phyloP scores from a whole-genome alignment of 257 asterid genomes.

The Solanum ossicruentum region DNA sequence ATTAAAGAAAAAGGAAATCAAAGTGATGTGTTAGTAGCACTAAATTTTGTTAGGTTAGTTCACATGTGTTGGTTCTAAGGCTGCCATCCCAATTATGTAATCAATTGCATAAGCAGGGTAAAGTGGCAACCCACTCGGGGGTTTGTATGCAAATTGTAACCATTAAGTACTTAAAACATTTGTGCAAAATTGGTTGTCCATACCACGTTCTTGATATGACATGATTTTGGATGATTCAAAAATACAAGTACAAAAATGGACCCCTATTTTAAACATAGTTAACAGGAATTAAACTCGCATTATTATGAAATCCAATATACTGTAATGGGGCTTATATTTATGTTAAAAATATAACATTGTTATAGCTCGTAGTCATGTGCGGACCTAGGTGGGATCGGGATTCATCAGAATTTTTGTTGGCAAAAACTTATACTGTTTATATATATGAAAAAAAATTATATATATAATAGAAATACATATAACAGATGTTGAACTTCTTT shows the following conservation, averaged over 20 bases:
- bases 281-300: neutral
- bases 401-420: too few species aligned
- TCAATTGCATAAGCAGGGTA: neutral
- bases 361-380: neutral
- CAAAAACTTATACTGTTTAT: neutral
- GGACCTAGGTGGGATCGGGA: neutral
- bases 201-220: neutral
- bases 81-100: neutral
- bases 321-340: neutral
- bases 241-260: neutral
- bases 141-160: neutral
- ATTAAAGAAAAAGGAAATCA: neutral
- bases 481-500: too few species aligned
- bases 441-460: neutral
- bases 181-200: neutral
- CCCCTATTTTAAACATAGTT: neutral
- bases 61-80: neutral
- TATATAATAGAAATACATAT: too few species aligned
- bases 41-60: neutral
- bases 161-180: neutral
- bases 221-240: neutral
- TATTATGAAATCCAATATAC: neutral
- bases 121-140: neutral
- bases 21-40: neutral
- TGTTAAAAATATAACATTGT: neutral